Conservation (phyloP, 257 asterid species). For the Ligustrum vulgare region DNA sequence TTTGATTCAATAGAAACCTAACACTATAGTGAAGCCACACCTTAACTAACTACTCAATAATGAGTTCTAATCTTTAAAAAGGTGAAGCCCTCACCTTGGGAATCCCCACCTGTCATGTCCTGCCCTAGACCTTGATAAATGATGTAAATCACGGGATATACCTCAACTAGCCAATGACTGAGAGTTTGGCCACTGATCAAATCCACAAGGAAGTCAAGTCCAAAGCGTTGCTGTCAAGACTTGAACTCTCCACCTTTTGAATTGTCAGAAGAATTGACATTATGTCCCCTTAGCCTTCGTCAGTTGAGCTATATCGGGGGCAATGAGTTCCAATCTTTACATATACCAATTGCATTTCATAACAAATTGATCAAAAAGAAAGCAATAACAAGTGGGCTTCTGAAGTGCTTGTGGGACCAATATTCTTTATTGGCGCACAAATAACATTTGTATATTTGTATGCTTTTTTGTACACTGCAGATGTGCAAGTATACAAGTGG, state of each 20-base stretch:
- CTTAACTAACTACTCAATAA: background rate
- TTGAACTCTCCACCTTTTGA: too few relatives aligned
- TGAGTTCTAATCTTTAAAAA: background rate
- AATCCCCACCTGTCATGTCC: too few relatives aligned
- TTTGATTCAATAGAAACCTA: background rate
- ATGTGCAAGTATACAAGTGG: background rate
- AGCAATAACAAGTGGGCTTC: background rate
- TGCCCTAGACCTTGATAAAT: too few relatives aligned
- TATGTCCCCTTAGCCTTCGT: too few relatives aligned
- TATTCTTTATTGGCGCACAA: background rate
- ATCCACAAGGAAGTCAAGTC: too few relatives aligned
- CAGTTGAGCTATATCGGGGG: too few relatives aligned
- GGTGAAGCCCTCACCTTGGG: too few relatives aligned
- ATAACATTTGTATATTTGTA: background rate
- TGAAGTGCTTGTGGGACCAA: conserved; percentile 1
- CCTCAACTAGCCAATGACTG: too few relatives aligned
- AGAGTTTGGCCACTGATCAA: too few relatives aligned
- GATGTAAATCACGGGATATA: too few relatives aligned
- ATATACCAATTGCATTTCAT: background rate
- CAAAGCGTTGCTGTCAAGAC: too few relatives aligned
- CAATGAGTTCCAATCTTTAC: background rate
- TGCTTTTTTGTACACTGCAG: background rate
- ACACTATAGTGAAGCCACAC: background rate
- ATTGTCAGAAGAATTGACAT: too few relatives aligned
- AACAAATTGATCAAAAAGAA: background rate